Evolutionary conservation across 148 eudicot genomes (phyloP).

Genomic region (Vaccinium corymbosum): DNA sequence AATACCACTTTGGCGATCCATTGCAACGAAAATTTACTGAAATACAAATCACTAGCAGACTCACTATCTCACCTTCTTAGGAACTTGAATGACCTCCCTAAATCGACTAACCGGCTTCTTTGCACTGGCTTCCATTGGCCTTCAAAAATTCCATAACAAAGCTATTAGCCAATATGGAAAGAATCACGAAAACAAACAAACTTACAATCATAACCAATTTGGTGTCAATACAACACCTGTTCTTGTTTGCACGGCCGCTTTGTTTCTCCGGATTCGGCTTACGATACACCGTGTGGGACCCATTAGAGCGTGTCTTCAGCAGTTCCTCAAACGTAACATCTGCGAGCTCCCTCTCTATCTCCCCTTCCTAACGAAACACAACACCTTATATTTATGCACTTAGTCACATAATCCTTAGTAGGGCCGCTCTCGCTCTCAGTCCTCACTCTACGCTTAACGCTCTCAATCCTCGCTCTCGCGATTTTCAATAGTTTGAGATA

Average conservation of each 20-base stretch:
- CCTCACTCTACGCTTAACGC: too few species aligned
- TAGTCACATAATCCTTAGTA: too few species aligned
- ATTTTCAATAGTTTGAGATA: too few species aligned
- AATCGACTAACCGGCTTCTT: conserved; percentile 76
- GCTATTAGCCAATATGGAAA: background rate
- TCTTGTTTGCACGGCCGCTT: conserved; percentile 68
- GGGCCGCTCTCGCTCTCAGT: too few species aligned
- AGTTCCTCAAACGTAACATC: conserved; percentile 79
- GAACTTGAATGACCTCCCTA: conserved; percentile 88
- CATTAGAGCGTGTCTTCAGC: conserved; percentile 72
- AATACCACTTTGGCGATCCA: background rate
- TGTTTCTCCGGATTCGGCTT: conserved; percentile 43
- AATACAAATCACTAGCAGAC: background rate
- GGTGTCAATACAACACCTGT: conserved; percentile 43
- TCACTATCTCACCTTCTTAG: conserved; percentile 55
- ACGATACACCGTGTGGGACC: conserved; percentile 47
- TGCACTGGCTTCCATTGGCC: conserved; percentile 90
- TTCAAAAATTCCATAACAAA: conserved; percentile 24
- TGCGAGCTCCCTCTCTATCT: conserved; percentile 64
- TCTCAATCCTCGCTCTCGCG: too few species aligned
- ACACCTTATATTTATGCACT: too few species aligned
- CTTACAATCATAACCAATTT: background rate
- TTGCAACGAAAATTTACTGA: background rate
- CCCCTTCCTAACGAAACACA: conserved; percentile 41
- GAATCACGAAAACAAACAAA: background rate